Evolutionary conservation across 345 rosid species (phyloP).

Genomic region (Cardamine resedifolia): DNA sequence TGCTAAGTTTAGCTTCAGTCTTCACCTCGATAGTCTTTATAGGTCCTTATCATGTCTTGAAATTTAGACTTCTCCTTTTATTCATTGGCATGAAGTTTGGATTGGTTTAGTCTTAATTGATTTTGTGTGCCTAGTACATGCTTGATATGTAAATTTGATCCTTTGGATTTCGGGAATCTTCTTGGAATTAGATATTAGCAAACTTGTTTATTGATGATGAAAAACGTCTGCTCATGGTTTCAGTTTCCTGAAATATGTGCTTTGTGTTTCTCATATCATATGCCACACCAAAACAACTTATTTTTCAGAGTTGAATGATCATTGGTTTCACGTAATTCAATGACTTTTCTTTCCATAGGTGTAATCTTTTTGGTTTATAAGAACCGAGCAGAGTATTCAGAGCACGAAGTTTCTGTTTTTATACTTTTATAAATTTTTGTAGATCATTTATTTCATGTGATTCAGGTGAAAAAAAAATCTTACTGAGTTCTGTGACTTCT

Average conservation of each 20-base stretch:
- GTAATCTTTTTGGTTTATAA: not conserved
- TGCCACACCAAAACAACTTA: not conserved
- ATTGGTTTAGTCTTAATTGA: not conserved
- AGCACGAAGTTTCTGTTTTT: not conserved
- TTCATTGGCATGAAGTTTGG: not conserved
- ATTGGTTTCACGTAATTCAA: not conserved
- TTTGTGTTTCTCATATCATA: not conserved
- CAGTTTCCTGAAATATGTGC: not conserved
- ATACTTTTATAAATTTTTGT: not conserved
- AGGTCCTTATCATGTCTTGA: slow-evolving; percentile 3
- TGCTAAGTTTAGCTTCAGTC: slow-evolving; percentile 4
- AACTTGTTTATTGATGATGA: not conserved
- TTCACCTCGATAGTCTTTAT: not conserved
- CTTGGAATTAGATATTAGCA: slow-evolving; percentile 7
- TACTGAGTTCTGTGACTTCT: slow-evolving; percentile 36
- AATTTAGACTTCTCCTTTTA: not conserved
- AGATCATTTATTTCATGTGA: slow-evolving; percentile 34
- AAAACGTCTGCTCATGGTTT: not conserved
- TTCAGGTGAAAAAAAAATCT: slow-evolving; percentile 32
- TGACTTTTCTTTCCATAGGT: not conserved
- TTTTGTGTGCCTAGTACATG: not conserved
- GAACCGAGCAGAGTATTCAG: not conserved
- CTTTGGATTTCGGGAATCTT: not conserved
- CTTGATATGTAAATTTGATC: not conserved
- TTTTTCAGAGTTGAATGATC: not conserved